Evolutionary conservation across 495 filamentous ascomycete genomes (phyloP).

Genomic region (Polyplosphaeria fusca): DNA sequence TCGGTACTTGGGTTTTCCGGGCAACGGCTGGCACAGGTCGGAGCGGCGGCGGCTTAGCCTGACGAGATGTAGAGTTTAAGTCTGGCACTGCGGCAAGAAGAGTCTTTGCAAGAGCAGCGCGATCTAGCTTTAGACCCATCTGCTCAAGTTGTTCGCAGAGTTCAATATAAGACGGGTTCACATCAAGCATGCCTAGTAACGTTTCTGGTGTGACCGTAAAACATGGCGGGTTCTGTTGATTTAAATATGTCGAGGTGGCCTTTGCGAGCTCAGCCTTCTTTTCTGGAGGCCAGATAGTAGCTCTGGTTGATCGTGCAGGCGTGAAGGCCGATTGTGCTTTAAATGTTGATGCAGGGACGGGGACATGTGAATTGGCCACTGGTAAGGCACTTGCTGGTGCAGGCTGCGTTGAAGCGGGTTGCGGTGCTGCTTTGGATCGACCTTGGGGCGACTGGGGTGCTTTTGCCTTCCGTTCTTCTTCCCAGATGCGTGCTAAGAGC

Average conservation of each 20-base stretch:
- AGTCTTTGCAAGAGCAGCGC: slow-evolving; percentile 46
- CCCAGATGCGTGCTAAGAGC: slow-evolving; percentile 42
- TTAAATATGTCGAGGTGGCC: slow-evolving; percentile 36
- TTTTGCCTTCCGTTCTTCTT: slow-evolving; percentile 38
- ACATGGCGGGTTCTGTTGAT: slow-evolving; percentile 34
- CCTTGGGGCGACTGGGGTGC: slow-evolving; percentile 21
- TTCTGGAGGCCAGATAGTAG: slow-evolving; percentile 41
- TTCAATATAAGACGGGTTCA: slow-evolving; percentile 50
- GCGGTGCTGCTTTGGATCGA: slow-evolving; percentile 9
- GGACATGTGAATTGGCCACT: slow-evolving; percentile 4
- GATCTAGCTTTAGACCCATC: slow-evolving; percentile 45
- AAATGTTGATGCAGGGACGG: not conserved
- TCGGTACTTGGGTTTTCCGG: not conserved
- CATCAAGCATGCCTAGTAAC: slow-evolving; percentile 45
- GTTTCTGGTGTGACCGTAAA: slow-evolving; percentile 31
- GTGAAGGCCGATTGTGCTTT: slow-evolving; percentile 6
- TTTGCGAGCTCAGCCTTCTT: slow-evolving; percentile 38
- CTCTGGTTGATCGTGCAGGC: slow-evolving; percentile 7
- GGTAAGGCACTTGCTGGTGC: slow-evolving; percentile 1
- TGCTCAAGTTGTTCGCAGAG: slow-evolving; percentile 51
- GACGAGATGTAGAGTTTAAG: slow-evolving; percentile 31
- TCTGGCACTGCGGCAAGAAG: slow-evolving; percentile 48
- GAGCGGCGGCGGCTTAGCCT: not conserved
- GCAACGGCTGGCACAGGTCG: not conserved
- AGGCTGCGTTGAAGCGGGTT: slow-evolving; percentile 5